A percentile compares a stretch with the other conserved stretches of the same genome.
Evolutionary conservation across 164 flowering plant species (phyloP).

Genomic region (Houttuynia cordata): DNA sequence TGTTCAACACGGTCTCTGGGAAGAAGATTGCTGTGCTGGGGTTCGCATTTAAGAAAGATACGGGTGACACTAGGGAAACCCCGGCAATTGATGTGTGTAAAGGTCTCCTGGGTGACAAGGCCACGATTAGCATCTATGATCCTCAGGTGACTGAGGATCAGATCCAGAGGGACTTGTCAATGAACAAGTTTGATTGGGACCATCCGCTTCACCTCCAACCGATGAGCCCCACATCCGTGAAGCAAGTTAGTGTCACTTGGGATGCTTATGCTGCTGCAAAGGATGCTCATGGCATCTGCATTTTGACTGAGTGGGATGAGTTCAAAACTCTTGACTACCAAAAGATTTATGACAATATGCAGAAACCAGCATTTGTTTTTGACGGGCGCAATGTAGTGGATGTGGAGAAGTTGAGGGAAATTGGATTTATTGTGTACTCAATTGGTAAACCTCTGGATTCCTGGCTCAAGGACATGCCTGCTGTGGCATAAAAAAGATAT

Average conservation of each 20-base stretch:
- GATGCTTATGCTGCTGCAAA: slow-evolving; percentile 59
- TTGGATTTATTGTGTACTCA: slow-evolving; percentile 63
- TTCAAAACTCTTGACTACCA: slow-evolving; percentile 51
- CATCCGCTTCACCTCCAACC: slow-evolving; percentile 55
- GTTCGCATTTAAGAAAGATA: slow-evolving; percentile 85
- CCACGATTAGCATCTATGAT: slow-evolving; percentile 56
- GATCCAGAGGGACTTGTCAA: slow-evolving; percentile 45
- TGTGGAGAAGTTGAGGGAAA: slow-evolving; percentile 43
- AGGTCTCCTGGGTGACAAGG: slow-evolving; percentile 62
- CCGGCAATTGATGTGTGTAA: slow-evolving; percentile 94
- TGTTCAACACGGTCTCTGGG: slow-evolving; percentile 78
- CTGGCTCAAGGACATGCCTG: slow-evolving; percentile 65
- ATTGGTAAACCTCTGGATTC: slow-evolving; percentile 69
- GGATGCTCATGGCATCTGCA: slow-evolving; percentile 61
- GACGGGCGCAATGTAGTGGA: slow-evolving; percentile 56
- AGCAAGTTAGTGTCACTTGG: slow-evolving; percentile 38
- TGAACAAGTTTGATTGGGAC: slow-evolving; percentile 75
- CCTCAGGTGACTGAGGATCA: slow-evolving; percentile 68
- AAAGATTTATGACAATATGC: slow-evolving; percentile 52
- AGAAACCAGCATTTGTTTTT: slow-evolving; percentile 67
- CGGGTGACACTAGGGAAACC: slow-evolving; percentile 86
- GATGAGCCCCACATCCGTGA: slow-evolving; percentile 37
- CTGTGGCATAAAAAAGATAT: slow-evolving; percentile 9
- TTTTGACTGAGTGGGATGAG: slow-evolving; percentile 80
- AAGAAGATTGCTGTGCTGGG: slow-evolving; percentile 84